phyloP scores from a whole-genome alignment of 1,284 basidiomycete species.

The Cutaneotrichosporon cavernicola region DNA sequence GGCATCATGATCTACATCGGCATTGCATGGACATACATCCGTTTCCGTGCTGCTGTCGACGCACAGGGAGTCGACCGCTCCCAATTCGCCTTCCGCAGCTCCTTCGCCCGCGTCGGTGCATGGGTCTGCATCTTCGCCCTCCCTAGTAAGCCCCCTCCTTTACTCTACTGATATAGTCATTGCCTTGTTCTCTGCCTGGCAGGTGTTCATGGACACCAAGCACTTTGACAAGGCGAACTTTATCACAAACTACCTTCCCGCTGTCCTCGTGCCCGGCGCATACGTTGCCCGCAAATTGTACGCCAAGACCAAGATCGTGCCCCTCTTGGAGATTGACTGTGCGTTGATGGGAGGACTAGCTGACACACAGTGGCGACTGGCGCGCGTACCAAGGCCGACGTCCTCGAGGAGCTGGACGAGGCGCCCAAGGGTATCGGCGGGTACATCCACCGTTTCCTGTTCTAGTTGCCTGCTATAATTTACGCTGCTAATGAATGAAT shows the following conservation, averaged over 20 bases:
- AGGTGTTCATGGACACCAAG: constrained; percentile 9
- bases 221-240: constrained; percentile 6
- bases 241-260: constrained; percentile 16
- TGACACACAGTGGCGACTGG: neutral
- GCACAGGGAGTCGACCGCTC: neutral
- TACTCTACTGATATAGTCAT: neutral
- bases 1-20: constrained; percentile 62
- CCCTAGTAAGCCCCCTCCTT: neutral
- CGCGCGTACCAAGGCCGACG: constrained; percentile 5
- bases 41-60: constrained; percentile 25
- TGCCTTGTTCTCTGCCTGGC: constrained; percentile 13
- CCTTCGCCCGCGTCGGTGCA: constrained; percentile 5
- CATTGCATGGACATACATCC: constrained; percentile 29
- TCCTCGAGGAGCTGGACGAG: neutral
- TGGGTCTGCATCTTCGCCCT: constrained; percentile 4
- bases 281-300: constrained; percentile 13
- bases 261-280: constrained; percentile 9
- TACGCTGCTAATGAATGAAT: neutral
- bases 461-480: neutral
- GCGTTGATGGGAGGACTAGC: neutral
- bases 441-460: constrained; percentile 2
- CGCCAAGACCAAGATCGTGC: constrained; percentile 7
- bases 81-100: neutral
- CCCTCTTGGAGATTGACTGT: constrained; percentile 1
- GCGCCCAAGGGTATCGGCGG: constrained; percentile 6